Evolutionary conservation across 108 stramenopile species (phyloP).

Genomic region (Fistulifera pelliculosa): DNA sequence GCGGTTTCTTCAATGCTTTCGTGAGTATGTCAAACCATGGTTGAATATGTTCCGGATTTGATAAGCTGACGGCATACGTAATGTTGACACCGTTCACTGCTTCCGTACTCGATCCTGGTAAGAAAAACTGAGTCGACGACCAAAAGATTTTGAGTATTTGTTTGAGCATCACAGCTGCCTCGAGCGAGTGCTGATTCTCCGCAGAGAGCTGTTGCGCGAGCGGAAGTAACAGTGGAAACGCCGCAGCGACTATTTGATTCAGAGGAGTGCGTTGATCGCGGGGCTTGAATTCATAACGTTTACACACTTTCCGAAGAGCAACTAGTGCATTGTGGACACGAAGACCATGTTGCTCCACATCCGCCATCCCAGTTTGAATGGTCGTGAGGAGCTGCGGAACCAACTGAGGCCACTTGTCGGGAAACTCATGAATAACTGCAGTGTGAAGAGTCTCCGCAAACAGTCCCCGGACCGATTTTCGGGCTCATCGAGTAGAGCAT

Average conservation of each 20-base stretch:
- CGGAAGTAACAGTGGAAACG: conserved; percentile 80
- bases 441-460: conserved; percentile 87
- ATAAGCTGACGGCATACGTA: conserved; percentile 33
- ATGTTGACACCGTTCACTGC: conserved; percentile 11
- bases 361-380: conserved; percentile 49
- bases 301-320: conserved; percentile 91
- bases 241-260: conserved; percentile 74
- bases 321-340: conserved; percentile 89
- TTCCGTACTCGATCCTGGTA: conserved; percentile 51
- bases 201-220: conserved; percentile 55
- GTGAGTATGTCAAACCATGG: conserved; percentile 86
- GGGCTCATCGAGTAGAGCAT: conserved; percentile 71
- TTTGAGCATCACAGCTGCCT: conserved; percentile 89
- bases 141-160: conserved; percentile 97
- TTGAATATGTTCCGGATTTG: conserved; percentile 69
- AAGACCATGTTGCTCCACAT: conserved; percentile 48
- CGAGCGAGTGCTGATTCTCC: conserved; percentile 64
- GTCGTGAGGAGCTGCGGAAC: conserved; percentile 75
- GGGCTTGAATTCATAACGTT: conserved; percentile 95
- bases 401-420: conserved; percentile 83
- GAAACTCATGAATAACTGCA: conserved; percentile 90
- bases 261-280: conserved; percentile 85
- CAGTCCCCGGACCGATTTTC: conserved; percentile 85
- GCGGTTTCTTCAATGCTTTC: conserved; percentile 52
- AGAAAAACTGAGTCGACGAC: conserved; percentile 90